phyloP scores from a whole-genome alignment of 768 basidiomycete species.

The Strobilomyces dryophilus region DNA sequence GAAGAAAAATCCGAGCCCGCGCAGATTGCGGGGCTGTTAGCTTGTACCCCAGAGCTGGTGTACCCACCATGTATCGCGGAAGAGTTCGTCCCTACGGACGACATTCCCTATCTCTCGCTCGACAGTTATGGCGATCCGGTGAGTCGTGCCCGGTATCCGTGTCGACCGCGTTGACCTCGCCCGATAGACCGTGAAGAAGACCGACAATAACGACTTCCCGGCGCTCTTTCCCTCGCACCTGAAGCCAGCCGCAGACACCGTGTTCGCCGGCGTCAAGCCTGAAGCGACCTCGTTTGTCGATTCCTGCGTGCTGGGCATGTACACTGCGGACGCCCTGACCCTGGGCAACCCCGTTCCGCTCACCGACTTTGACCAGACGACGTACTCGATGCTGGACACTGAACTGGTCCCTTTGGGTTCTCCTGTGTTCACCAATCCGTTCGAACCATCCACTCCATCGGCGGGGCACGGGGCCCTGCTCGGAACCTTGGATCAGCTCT shows the following conservation, averaged over 20 bases:
- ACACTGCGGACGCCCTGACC: slow-evolving; percentile 1
- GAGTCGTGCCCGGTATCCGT: slow-evolving; percentile 1
- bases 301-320: slow-evolving; percentile 22
- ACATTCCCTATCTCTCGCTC: slow-evolving; percentile 35
- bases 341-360: slow-evolving; percentile 7
- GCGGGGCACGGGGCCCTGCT: slow-evolving; percentile 12
- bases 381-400: slow-evolving; percentile 8
- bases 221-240: slow-evolving; percentile 19
- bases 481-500: slow-evolving; percentile 27
- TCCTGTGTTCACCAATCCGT: slow-evolving; percentile 31
- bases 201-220: not conserved
- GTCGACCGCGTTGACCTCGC: slow-evolving; percentile 7
- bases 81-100: slow-evolving; percentile 32
- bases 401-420: slow-evolving; percentile 17
- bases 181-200: slow-evolving; percentile 6
- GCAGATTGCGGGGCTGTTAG: not conserved
- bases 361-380: slow-evolving; percentile 7
- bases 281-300: slow-evolving; percentile 26
- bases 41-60: slow-evolving; percentile 20
- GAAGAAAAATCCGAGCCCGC: slow-evolving; percentile 1
- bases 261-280: slow-evolving; percentile 30
- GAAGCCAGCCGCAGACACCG: slow-evolving; percentile 16
- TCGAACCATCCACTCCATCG: slow-evolving; percentile 11
- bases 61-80: slow-evolving; percentile 5
- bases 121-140: slow-evolving; percentile 19